Conservation (phyloP, 495 filamentous ascomycete genomes). For the Trypethelium eluteriae region DNA sequence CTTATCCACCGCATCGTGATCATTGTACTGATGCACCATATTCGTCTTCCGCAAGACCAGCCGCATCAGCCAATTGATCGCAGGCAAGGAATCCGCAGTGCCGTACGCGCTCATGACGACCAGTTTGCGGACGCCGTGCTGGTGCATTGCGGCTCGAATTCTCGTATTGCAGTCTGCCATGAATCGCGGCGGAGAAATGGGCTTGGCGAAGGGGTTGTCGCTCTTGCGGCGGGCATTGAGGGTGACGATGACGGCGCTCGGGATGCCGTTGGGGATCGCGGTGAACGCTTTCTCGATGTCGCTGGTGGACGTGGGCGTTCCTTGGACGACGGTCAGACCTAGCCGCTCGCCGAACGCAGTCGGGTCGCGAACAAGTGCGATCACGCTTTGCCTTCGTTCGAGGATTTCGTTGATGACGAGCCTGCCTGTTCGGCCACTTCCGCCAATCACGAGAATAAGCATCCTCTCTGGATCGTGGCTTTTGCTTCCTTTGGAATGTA, state of each 20-base stretch:
- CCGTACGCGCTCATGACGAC: slow-evolving; percentile 39
- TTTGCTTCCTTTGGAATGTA: not conserved
- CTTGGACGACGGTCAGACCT: slow-evolving; percentile 33
- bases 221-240: slow-evolving; percentile 30
- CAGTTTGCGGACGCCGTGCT: slow-evolving; percentile 32
- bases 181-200: slow-evolving; percentile 25
- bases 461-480: slow-evolving; percentile 23
- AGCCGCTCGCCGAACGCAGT: slow-evolving; percentile 2
- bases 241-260: slow-evolving; percentile 36
- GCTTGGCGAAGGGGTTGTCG: slow-evolving; percentile 28
- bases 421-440: slow-evolving; percentile 40
- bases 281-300: slow-evolving; percentile 37
- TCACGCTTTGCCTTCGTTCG: slow-evolving; percentile 37
- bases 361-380: slow-evolving; percentile 37
- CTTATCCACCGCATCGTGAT: slow-evolving; percentile 36
- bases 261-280: slow-evolving; percentile 13
- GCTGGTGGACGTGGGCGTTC: slow-evolving; percentile 35
- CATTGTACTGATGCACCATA: slow-evolving; percentile 31
- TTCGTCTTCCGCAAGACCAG: slow-evolving; percentile 32
- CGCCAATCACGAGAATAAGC: slow-evolving; percentile 41
- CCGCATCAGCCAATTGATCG: slow-evolving; percentile 34
- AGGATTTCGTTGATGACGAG: slow-evolving; percentile 39
- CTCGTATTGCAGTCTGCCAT: slow-evolving; percentile 32
- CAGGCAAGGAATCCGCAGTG: slow-evolving; percentile 31
- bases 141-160: slow-evolving; percentile 35